Percentiles rank a stretch among this genome's conserved stretches.
Evolutionary conservation across 768 basidiomycete species (phyloP).

Genomic region (Mycena crocata): DNA sequence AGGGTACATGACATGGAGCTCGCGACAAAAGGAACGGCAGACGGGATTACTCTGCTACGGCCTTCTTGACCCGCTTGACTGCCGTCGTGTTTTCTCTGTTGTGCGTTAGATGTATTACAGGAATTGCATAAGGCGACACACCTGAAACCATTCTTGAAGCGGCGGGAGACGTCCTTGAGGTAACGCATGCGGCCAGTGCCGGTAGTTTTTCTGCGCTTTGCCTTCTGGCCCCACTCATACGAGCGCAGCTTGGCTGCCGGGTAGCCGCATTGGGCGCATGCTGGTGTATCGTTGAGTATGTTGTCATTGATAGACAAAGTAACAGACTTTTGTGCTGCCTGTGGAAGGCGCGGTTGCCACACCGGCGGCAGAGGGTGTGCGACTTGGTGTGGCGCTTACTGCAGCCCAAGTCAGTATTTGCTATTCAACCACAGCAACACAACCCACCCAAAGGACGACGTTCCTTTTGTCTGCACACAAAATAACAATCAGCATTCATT

Average conservation of each 20-base stretch:
- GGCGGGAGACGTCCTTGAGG: constrained; percentile 91
- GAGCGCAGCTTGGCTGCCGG: constrained; percentile 95
- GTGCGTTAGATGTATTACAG: neutral
- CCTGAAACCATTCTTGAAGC: constrained; percentile 99
- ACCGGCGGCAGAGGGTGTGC: constrained; percentile 97
- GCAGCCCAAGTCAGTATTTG: constrained; percentile 31
- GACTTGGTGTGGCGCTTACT: constrained; percentile 98
- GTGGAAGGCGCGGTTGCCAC: constrained; percentile 96
- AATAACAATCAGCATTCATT: no score
- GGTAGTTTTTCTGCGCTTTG: constrained; percentile 99
- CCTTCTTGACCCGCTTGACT: constrained; percentile 82
- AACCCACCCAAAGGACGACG: constrained; percentile 94
- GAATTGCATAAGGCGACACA: constrained; percentile 44
- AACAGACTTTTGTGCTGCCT: constrained; percentile 94
- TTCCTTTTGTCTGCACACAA: constrained; percentile 75
- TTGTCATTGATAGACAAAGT: constrained; percentile 8
- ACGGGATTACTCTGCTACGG: constrained; percentile 47
- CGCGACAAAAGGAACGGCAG: neutral
- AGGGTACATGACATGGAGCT: constrained; percentile 24
- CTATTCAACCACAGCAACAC: neutral
- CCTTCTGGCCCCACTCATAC: constrained; percentile 98
- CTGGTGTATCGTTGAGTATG: constrained; percentile 57
- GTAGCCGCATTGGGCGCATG: constrained; percentile 96
- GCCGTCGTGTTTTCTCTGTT: constrained; percentile 89
- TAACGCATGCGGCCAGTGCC: constrained; percentile 96